Percentiles rank a stretch among this genome's conserved stretches.
Evolutionary conservation across 2,329 filamentous ascomycete genomes (phyloP).

Genomic region (Talaromyces sp.): DNA sequence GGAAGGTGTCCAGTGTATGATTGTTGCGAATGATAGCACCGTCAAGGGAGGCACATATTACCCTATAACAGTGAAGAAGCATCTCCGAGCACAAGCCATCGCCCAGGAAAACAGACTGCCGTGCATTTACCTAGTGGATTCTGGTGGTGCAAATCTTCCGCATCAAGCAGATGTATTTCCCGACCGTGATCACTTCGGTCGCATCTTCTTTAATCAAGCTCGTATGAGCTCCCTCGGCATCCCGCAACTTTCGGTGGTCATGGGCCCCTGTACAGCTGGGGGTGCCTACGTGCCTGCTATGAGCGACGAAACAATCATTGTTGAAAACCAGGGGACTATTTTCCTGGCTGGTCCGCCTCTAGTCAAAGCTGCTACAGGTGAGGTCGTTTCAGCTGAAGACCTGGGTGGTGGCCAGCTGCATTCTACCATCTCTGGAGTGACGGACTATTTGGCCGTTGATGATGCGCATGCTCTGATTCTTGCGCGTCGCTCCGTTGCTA

Average conservation of each 20-base stretch:
- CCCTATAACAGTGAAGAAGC: slow-evolving; percentile 96
- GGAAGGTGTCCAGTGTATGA: slow-evolving; percentile 86
- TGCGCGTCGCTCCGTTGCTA: slow-evolving; percentile 78
- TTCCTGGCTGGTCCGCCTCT: slow-evolving; percentile 93
- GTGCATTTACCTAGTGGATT: slow-evolving; percentile 96
- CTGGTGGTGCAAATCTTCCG: slow-evolving; percentile 90
- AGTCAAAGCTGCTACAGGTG: slow-evolving; percentile 93
- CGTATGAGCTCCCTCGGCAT: slow-evolving; percentile 87
- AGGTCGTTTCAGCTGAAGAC: slow-evolving; percentile 87
- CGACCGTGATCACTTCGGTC: slow-evolving; percentile 90
- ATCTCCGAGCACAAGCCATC: slow-evolving; percentile 86
- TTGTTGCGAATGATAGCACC: slow-evolving; percentile 94
- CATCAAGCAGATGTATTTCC: slow-evolving; percentile 96
- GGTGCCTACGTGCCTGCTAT: slow-evolving; percentile 96
- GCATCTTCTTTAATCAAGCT: slow-evolving; percentile 98
- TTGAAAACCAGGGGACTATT: slow-evolving; percentile 93
- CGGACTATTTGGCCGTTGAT: slow-evolving; percentile 92
- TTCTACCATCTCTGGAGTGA: slow-evolving; percentile 86
- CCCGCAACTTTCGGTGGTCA: slow-evolving; percentile 91
- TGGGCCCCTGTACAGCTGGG: slow-evolving; percentile 95
- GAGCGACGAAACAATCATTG: slow-evolving; percentile 97
- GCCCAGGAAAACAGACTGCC: slow-evolving; percentile 81
- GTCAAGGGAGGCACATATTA: slow-evolving; percentile 98
- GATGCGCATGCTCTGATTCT: slow-evolving; percentile 90
- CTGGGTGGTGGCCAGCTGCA: slow-evolving; percentile 89